phyloP scores from a whole-genome alignment of 2,329 filamentous ascomycete genomes.

The Trichoderma sp. region DNA sequence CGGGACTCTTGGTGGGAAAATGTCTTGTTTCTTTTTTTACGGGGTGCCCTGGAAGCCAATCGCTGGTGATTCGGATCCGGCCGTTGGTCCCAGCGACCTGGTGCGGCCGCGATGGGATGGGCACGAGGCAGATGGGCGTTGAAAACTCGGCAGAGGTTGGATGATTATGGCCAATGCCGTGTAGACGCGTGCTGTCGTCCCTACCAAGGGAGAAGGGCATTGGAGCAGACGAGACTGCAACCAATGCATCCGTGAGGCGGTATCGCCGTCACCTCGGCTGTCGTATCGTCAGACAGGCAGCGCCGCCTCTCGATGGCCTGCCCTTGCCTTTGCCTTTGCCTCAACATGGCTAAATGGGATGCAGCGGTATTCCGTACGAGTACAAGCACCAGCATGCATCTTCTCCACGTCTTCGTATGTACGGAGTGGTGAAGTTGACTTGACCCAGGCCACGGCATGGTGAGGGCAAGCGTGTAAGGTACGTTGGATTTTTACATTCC shows the following conservation, averaged over 20 bases:
- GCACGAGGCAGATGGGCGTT: not conserved
- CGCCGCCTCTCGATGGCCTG: not conserved
- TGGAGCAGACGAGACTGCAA: not conserved
- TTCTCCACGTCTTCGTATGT: not conserved
- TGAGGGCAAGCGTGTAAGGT: not conserved
- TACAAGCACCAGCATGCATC: not conserved
- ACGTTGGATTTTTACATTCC: not conserved
- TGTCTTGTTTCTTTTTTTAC: not conserved
- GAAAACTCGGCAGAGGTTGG: not conserved
- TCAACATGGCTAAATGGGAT: not conserved
- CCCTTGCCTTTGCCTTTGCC: not conserved
- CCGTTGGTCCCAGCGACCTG: constrained; percentile 14
- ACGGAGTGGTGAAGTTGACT: not conserved
- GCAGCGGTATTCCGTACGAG: not conserved
- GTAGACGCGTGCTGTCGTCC: not conserved
- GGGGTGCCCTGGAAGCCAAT: not conserved
- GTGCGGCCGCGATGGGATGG: not conserved
- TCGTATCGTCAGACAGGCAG: not conserved
- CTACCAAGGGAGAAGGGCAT: not conserved
- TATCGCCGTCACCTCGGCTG: not conserved
- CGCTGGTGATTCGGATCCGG: constrained; percentile 3
- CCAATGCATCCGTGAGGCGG: not conserved
- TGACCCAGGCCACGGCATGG: not conserved
- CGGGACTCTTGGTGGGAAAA: not conserved
- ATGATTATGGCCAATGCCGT: not conserved